phyloP scores from a whole-genome alignment of 2,329 filamentous ascomycete species.

The Coleophoma crateriformis region DNA sequence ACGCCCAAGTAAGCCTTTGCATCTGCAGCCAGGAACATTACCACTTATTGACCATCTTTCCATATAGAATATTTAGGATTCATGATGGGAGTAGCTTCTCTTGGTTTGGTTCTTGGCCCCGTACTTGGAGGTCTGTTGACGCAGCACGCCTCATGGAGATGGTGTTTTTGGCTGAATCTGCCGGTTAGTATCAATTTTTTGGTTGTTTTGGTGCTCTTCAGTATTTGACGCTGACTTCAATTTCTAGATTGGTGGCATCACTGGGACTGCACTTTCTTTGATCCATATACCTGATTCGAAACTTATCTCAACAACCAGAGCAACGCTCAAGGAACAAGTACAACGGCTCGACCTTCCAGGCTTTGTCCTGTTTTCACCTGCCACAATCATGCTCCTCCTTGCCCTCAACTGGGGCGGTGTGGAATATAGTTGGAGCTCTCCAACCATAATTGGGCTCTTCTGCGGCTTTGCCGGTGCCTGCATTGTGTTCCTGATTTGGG shows the following conservation, averaged over 20 bases:
- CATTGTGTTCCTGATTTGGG: constrained; percentile 12
- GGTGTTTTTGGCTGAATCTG: background rate
- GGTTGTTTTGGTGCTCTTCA: too few relatives aligned
- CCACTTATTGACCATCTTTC: background rate
- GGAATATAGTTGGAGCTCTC: constrained; percentile 26
- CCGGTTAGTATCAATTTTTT: too few relatives aligned
- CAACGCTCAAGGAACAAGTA: constrained; percentile 32
- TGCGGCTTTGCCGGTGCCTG: constrained; percentile 18
- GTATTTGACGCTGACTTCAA: constrained; percentile 21
- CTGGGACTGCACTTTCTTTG: constrained; percentile 4
- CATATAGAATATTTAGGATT: background rate
- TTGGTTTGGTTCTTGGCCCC: background rate
- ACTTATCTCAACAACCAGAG: background rate
- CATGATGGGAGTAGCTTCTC: background rate
- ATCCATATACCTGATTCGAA: constrained; percentile 24
- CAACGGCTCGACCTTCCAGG: constrained; percentile 26
- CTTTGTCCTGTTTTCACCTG: constrained; percentile 18
- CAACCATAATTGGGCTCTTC: constrained; percentile 24
- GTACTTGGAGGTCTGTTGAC: background rate
- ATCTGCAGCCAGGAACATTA: background rate
- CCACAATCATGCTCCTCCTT: constrained; percentile 24
- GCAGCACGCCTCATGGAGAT: background rate
- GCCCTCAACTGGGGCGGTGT: constrained; percentile 30
- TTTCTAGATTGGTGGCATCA: constrained; percentile 30
- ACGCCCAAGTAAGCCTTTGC: too few relatives aligned